Base-by-base conservation (phyloP, 768 basidiomycete genomes). In the Boletus tomentosulus region DNA sequence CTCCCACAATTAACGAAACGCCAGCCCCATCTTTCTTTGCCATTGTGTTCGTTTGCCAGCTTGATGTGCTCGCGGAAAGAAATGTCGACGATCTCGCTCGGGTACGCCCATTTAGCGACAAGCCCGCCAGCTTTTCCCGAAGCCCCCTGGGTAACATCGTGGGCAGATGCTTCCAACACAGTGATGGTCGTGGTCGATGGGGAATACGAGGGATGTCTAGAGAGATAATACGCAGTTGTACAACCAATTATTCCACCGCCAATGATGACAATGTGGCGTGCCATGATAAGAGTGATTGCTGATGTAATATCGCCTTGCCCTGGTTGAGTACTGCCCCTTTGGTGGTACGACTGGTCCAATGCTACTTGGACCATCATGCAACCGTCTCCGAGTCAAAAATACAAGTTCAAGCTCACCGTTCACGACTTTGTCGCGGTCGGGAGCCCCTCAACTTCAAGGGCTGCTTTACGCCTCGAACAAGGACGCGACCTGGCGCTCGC, bases 241-340 rank as follows among this genome's bases (percentile, higher is more conserved):
- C 86, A 84, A 9, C 92, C 92, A 39, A 93, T 87, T 59, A 94
- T 92, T 0, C 92, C 92, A 22, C 85, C 92, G 27, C 92, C 92
- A 56, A 95, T 77, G 55, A 95, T 81, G 30, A 89, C 79, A 50
- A 94, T 84, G 46, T 81, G 60, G 39, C 57, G 62, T 24, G 46
- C 47, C 69, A 66, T 70, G 45, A 46, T 28, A 33, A 16, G 22
- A 30, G 31, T 45, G 13, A 19, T 28, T 41, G 53, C 53, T 51
- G 56, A 54, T 43, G 0, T 51, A 48, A 60, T 45, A 11, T 16
- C 19, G 19, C 19, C 19, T 19, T 19, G 19, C 19, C 19, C 19
- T 19, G 19, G 19, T 19, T 19, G 19, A 19, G 19, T 19, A 19
- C 19, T 19, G 12, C 41, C 27, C 11, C 11, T 13, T 27, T 10